phyloP scores from a whole-genome alignment of 2,329 filamentous ascomycete species.

The Juglanconis juglandina region DNA sequence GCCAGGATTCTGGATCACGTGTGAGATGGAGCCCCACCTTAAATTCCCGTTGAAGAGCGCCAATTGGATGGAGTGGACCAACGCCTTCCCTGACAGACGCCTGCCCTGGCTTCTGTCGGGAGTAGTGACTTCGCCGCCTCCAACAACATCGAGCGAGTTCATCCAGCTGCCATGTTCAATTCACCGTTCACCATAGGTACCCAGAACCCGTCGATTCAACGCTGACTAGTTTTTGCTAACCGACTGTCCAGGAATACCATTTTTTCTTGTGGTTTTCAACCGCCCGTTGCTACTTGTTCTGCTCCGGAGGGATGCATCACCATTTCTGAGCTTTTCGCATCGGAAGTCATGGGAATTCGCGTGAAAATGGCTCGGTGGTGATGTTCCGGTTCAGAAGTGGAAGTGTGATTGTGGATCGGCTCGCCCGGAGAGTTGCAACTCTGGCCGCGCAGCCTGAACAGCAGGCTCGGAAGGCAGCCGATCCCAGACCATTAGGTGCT shows the following conservation, averaged over 20 bases:
- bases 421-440: not conserved
- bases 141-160: not conserved
- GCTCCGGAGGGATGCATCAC: constrained; percentile 1
- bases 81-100: not conserved
- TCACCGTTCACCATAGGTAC: not conserved
- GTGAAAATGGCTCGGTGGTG: constrained; percentile 3
- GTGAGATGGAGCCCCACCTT: no score
- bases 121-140: not conserved
- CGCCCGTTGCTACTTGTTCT: not conserved
- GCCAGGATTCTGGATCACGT: no score
- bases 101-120: not conserved
- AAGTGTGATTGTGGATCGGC: constrained; percentile 15
- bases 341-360: not conserved
- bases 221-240: constrained; percentile 3
- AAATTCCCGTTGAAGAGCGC: not conserved
- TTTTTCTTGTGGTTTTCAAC: not conserved
- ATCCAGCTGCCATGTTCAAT: not conserved
- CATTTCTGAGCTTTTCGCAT: not conserved
- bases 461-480: constrained; percentile 14
- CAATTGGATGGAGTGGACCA: not conserved
- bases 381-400: constrained; percentile 1
- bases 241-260: not conserved
- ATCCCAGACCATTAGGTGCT: constrained; percentile 2
- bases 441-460: constrained; percentile 12
- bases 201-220: not conserved